A percentile compares a stretch with the other conserved stretches of the same genome.
These are phyloP conservation scores for Boletus hoseneyae DNA, from an alignment of 1,284 basidiomycete genomes.

Conservation along the genomic window DNA sequence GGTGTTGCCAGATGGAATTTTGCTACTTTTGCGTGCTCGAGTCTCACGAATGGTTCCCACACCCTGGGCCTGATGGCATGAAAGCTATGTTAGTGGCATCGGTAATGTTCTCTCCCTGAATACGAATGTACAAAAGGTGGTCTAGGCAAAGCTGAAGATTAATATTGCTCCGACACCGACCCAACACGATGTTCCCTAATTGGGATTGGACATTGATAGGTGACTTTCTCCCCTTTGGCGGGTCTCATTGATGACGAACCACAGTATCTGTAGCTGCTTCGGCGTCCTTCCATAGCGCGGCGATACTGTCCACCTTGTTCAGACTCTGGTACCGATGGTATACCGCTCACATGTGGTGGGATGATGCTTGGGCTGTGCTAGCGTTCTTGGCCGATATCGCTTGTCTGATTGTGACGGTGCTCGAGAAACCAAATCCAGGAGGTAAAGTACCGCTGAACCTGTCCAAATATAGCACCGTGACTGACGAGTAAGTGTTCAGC, in stretches of 20 bases:
- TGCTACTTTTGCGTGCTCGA: background rate
- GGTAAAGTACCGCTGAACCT: background rate
- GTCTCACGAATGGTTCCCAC: background rate
- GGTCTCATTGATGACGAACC: background rate
- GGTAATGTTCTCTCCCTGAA: slow-evolving; percentile 1
- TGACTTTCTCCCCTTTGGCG: background rate
- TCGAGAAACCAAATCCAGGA: slow-evolving; percentile 12
- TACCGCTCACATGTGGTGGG: slow-evolving; percentile 28
- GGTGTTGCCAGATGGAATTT: too few relatives aligned
- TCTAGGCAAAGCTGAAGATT: background rate
- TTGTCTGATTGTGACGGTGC: slow-evolving; percentile 5
- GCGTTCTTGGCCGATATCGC: slow-evolving; percentile 20
- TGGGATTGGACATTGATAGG: slow-evolving; percentile 16
- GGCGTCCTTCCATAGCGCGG: slow-evolving; percentile 20
- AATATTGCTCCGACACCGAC: background rate
- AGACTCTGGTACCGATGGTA: slow-evolving; percentile 26
- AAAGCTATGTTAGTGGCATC: background rate
- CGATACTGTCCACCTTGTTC: slow-evolving; percentile 26
- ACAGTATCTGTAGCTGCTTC: slow-evolving; percentile 12
- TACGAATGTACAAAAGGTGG: slow-evolving; percentile 7
- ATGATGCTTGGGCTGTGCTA: slow-evolving; percentile 23
- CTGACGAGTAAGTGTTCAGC: slow-evolving; percentile 7
- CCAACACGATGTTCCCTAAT: slow-evolving; percentile 16
- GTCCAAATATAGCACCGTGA: too few relatives aligned
- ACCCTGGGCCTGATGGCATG: background rate